Base-by-base conservation (phyloP, 2,329 filamentous ascomycete genomes). In the Hymenoscyphus repandus region DNA sequence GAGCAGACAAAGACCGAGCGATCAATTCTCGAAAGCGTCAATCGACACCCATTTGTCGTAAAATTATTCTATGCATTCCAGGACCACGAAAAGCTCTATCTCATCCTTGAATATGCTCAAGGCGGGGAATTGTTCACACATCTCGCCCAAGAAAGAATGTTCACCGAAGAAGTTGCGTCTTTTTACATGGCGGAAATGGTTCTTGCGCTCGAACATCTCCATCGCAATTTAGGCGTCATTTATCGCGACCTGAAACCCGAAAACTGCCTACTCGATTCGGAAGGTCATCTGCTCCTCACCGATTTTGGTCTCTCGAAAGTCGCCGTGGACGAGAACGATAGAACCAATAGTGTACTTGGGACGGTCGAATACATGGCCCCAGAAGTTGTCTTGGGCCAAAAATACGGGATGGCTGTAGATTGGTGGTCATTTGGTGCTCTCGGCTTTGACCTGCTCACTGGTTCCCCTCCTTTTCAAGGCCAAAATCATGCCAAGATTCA, bases 121-220 rank as follows among this genome's bases (percentile, higher is more conserved):
- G 95, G 95, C 34, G 93, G 95, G 50, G 95, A 99, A 70, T 78
- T 99, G 5, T 99, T 99, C 68, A 90, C 88, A n/a, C 92, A 97
- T 64, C 78, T 99, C 22, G 89, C 85, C 52, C 86, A 90, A 58
- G 91, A 97, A 68, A 88, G 90, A 68, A 97, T 97, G 88, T 97
- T 99, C 61, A 79, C 86, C 12, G 92, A 97, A 70, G 78, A 88
- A 13, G 86, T 86, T 1, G 88, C 92, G 0, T 89, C 91, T 1
- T 99, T 97, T 70, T 99, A 99, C 77, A 95, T 97, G 88, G 95
- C 90, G 0, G 91, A 99, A 72, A 95, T 99, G 83, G 83, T 96
- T 4, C 81, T 99, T 20, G 95, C 93, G 30, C 80, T 99, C 42
- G 89, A 92, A 34, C 91, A 99, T 69, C 79, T 99, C 22, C 93